phyloP scores from a whole-genome alignment of 345 rosid genomes.

The Syzygium aromaticum region DNA sequence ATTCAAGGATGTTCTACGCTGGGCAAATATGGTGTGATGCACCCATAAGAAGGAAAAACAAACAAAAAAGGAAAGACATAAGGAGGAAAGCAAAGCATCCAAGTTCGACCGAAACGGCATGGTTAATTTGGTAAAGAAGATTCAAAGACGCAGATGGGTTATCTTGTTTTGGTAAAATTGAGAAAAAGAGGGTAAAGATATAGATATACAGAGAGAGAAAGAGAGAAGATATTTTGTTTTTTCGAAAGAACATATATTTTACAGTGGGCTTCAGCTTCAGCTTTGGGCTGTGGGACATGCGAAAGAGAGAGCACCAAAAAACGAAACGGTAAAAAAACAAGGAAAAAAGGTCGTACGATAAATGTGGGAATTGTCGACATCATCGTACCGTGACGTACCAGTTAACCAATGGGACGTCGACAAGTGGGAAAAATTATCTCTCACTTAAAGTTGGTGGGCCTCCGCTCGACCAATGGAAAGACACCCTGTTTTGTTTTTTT shows the following conservation, averaged over 20 bases:
- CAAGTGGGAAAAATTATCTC: neutral
- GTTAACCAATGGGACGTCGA: neutral
- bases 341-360: neutral
- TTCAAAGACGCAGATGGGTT: neutral
- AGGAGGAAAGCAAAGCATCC: neutral
- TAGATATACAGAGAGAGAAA: neutral
- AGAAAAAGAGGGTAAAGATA: neutral
- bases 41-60: neutral
- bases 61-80: neutral
- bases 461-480: neutral
- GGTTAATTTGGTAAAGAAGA: neutral
- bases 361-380: neutral
- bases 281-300: neutral
- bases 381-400: neutral
- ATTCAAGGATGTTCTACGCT: neutral
- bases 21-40: neutral
- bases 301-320: neutral
- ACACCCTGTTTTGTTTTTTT: too few species aligned
- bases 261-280: neutral
- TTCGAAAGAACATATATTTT: neutral
- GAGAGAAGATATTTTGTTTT: neutral
- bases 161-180: neutral
- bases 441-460: neutral
- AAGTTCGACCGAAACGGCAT: neutral
- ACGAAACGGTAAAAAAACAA: neutral